phyloP scores from a whole-genome alignment of 345 rosid species.

The Ceriops zippeliana region DNA sequence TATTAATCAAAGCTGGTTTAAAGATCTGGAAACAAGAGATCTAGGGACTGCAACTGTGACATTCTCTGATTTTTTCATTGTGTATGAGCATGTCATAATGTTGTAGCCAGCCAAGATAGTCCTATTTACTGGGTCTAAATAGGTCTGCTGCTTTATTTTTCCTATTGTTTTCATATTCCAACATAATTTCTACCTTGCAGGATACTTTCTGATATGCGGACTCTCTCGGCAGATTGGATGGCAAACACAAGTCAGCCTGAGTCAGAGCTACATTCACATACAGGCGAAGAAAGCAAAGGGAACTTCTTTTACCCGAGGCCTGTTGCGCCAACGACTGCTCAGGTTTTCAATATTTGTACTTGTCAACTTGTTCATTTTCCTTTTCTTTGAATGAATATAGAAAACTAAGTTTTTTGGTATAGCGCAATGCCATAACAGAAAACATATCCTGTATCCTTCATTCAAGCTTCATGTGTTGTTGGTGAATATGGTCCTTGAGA shows the following conservation, averaged over 20 bases:
- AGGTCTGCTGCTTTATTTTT: constrained; percentile 2
- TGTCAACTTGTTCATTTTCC: neutral
- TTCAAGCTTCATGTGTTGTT: neutral
- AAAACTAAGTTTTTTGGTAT: too few relatives aligned
- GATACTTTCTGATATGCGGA: constrained; percentile 99
- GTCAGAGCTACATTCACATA: constrained; percentile 66
- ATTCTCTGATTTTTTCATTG: neutral
- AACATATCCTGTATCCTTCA: too few relatives aligned
- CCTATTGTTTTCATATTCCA: constrained; percentile 7
- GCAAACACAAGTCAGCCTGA: constrained; percentile 88
- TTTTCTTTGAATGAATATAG: constrained; percentile 6
- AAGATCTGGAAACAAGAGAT: neutral
- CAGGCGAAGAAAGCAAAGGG: constrained; percentile 73
- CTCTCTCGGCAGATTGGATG: constrained; percentile 99
- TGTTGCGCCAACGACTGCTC: constrained; percentile 94
- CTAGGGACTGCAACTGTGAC: neutral
- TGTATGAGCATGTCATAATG: neutral
- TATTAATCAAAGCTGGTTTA: neutral
- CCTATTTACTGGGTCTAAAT: constrained; percentile 4
- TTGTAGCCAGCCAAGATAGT: constrained; percentile 1
- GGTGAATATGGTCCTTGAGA: neutral
- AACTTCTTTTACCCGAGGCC: constrained; percentile 93
- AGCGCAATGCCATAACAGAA: too few relatives aligned
- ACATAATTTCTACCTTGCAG: constrained; percentile 41
- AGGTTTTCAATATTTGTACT: constrained; percentile 41